phyloP scores from a whole-genome alignment of 176 grass and related monocot species.

The Oryza meridionalis region DNA sequence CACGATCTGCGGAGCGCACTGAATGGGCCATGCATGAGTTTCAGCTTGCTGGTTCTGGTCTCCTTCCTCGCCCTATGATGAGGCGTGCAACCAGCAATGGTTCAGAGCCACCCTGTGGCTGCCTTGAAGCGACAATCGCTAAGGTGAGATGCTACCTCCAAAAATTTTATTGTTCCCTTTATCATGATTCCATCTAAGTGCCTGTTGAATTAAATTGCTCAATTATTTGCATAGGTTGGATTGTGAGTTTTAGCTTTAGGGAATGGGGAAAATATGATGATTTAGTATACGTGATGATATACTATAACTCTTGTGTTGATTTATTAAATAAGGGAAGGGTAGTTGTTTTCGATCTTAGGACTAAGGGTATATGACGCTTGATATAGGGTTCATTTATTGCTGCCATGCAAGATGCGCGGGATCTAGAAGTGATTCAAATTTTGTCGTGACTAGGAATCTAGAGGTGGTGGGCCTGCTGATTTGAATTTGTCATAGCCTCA shows the following conservation, averaged over 20 bases:
- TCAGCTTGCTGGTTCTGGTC: not conserved
- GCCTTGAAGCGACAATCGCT: not conserved
- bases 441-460: not conserved
- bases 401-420: not conserved
- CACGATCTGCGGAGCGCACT: conserved; percentile 15
- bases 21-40: conserved; percentile 71
- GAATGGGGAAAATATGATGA: not conserved
- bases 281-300: not conserved
- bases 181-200: not conserved
- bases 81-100: not conserved
- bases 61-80: not conserved
- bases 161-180: not conserved
- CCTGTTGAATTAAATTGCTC: not conserved
- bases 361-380: not conserved
- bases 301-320: not conserved
- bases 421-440: not conserved
- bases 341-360: not conserved
- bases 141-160: not conserved
- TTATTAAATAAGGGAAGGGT: not conserved
- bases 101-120: not conserved
- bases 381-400: not conserved
- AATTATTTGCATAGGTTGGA: not conserved
- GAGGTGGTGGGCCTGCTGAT: not conserved
- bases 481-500: not conserved
- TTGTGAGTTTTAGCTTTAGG: not conserved